Conservation (phyloP, 2,329 filamentous ascomycete genomes). For the Neonectria coccinea region DNA sequence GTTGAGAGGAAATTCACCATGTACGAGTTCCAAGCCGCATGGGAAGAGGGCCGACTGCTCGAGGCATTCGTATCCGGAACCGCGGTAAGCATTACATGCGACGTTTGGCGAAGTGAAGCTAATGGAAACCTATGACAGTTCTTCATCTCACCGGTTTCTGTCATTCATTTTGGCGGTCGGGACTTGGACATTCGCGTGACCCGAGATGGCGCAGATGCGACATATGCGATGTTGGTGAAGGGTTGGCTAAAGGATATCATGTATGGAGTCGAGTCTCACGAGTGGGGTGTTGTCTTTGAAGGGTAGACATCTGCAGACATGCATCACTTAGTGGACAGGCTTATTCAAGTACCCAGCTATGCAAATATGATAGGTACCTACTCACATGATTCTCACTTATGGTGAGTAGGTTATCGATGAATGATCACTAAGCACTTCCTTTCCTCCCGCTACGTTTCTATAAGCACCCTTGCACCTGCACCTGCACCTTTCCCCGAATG, state of each 20-base stretch:
- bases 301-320: no score
- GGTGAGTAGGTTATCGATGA: no score
- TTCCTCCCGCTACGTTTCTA: neutral
- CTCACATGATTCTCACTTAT: no score
- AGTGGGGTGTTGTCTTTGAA: no score
- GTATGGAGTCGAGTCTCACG: no score
- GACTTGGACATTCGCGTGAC: constrained; percentile 14
- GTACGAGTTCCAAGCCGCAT: no score
- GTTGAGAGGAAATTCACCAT: no score
- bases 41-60: constrained; percentile 66
- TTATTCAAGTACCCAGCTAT: no score
- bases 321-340: no score
- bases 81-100: constrained; percentile 58
- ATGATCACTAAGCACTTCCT: neutral
- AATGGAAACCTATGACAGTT: constrained; percentile 10
- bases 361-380: no score
- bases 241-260: constrained; percentile 17
- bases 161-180: constrained; percentile 21
- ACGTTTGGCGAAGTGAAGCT: neutral
- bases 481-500: neutral
- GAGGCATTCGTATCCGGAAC: constrained; percentile 77
- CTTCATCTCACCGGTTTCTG: constrained; percentile 27
- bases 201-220: neutral
- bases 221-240: constrained; percentile 15
- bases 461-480: neutral